Evolutionary conservation across 352 stramenopile species (phyloP), one percentile per base, ranked within the genome.

Genomic region (Globisporangium viniferum): DNA sequence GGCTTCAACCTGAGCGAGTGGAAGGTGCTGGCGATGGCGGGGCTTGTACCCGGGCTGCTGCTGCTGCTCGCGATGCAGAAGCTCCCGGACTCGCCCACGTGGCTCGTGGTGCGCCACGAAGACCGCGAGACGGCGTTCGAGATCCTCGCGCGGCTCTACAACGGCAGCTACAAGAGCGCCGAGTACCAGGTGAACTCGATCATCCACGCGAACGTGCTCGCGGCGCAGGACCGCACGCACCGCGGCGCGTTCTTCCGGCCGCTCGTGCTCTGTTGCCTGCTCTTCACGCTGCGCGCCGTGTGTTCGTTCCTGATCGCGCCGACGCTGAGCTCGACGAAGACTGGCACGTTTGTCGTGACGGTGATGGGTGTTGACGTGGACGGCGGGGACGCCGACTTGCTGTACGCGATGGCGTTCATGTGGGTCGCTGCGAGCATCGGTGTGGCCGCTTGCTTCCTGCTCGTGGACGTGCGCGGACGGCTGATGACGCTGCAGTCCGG

Each of bases 1-100:
- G 80, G 81, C 46, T 93, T 95, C 70, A 92, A 91, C 65, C 73
- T 95, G n/a, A 86, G 74, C 71, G 87, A 93, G 65, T 95, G 87
- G 85, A 92, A 91, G 60, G 70, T 86, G 33, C 65, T 93, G 41
- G 80, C 85, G 22, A 71, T 90, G 22, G 69, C 75, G 24, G 81
- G 83, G 4, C 63, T 92, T 6, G 39, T 78, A 7, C 85, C 85
- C 8, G 83, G 77, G 0, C 56, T 94, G 5, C 12, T 75, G 48
- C 63, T 94, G 48, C 64, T 94, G 41, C 63, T 91, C 14, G 72
- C 86, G 39, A 82, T 84, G 48, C 87, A 94, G 66, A 79, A 79
- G 18, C 73, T 94, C 20, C 84, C 85, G 0, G 87, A 92, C 66
- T 92, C 85, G n/a, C 85, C 85, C 2, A 89, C 87, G 64, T 95